These are phyloP conservation scores for Nothomitra cinnamomea DNA, from an alignment of 2,329 filamentous ascomycete genomes.

Conservation along the genomic window DNA sequence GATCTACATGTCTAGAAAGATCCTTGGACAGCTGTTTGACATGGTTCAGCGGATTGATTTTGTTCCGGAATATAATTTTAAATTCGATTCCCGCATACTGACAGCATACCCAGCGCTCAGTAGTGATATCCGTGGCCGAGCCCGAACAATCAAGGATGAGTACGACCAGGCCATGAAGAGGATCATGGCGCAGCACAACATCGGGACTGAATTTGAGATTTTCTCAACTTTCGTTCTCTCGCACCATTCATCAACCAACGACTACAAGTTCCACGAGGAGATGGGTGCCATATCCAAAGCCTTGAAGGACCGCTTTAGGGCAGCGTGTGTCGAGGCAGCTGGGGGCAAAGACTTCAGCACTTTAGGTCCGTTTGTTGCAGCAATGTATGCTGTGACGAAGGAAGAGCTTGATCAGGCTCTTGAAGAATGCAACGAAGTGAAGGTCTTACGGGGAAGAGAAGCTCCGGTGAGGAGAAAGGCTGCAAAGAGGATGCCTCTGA, in stretches of 20 bases:
- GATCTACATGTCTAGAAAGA: slow-evolving; percentile 49
- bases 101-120: slow-evolving; percentile 36
- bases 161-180: slow-evolving; percentile 66
- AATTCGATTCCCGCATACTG: slow-evolving; percentile 64
- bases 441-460: slow-evolving; percentile 3
- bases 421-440: slow-evolving; percentile 24
- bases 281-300: slow-evolving; percentile 50
- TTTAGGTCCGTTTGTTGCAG: slow-evolving; percentile 58
- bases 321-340: slow-evolving; percentile 46
- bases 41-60: slow-evolving; percentile 54
- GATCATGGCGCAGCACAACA: slow-evolving; percentile 70
- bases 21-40: slow-evolving; percentile 74
- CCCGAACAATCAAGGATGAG: slow-evolving; percentile 48
- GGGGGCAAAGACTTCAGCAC: slow-evolving; percentile 40
- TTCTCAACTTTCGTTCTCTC: slow-evolving; percentile 73
- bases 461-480: slow-evolving; percentile 20
- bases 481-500: slow-evolving; percentile 51
- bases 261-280: slow-evolving; percentile 79
- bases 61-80: slow-evolving; percentile 48
- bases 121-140: slow-evolving; percentile 37
- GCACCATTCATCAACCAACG: slow-evolving; percentile 51
- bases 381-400: slow-evolving; percentile 75
- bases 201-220: slow-evolving; percentile 79
- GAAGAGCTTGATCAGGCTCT: slow-evolving; percentile 47
- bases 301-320: slow-evolving; percentile 52